Conservation (phyloP, 164 flowering plant genomes). For the Taxillus chinensis region DNA sequence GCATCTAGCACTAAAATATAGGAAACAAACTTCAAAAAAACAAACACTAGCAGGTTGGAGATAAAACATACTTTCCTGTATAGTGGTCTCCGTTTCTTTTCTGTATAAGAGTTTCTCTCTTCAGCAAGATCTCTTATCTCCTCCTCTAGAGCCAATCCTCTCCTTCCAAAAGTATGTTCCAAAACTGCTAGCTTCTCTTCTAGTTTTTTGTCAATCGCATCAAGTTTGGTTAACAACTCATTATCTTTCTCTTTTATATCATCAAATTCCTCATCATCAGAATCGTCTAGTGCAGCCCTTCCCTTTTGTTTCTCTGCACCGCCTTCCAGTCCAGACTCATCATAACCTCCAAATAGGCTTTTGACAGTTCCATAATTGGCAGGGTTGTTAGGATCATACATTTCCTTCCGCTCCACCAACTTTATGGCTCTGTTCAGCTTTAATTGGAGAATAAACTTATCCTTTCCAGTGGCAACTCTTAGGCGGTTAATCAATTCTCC, state of each 20-base stretch:
- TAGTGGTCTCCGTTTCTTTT: conserved; percentile 70
- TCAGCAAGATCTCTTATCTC: conserved; percentile 90
- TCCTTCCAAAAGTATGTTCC: conserved; percentile 87
- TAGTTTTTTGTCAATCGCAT: conserved; percentile 69
- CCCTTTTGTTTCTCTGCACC: conserved; percentile 31
- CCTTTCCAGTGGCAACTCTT: conserved; percentile 52
- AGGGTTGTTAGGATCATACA: conserved; percentile 80
- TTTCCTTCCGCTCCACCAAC: conserved; percentile 68
- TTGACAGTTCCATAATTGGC: conserved; percentile 67
- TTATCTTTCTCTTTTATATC: conserved; percentile 67
- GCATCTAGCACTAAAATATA: too few species aligned
- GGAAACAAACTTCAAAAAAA: too few species aligned
- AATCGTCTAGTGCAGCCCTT: conserved; percentile 31
- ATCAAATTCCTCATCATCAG: conserved; percentile 54
- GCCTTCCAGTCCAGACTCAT: conserved; percentile 22
- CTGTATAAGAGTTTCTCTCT: conserved; percentile 76
- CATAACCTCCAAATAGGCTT: conserved; percentile 31
- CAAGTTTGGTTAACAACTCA: conserved; percentile 52
- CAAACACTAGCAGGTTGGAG: too few species aligned
- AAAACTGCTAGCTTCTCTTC: conserved; percentile 74
- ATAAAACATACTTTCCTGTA: conserved; percentile 58
- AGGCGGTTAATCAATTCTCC: conserved; percentile 82
- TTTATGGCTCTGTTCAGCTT: conserved; percentile 80
- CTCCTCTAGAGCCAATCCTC: conserved; percentile 74
- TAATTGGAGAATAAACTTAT: conserved; percentile 67